Evolutionary conservation across 345 rosid genomes (phyloP).

Genomic region (Moricandia arvensis): DNA sequence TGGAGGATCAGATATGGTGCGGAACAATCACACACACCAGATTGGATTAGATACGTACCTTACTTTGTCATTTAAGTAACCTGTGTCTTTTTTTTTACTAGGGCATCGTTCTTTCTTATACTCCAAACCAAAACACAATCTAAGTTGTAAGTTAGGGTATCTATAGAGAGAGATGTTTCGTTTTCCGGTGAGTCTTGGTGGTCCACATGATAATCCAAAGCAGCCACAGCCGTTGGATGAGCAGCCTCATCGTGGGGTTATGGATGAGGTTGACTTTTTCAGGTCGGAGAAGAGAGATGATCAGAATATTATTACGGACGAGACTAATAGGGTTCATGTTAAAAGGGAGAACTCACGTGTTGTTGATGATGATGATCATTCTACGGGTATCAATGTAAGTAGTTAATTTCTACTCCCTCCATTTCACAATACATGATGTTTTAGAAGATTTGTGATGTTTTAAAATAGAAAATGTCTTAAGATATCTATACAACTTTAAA

Average conservation of each 20-base stretch:
- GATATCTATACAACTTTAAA: too few relatives aligned
- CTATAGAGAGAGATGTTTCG: slow-evolving; percentile 44
- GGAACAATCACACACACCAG: slow-evolving; percentile 55
- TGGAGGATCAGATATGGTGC: slow-evolving; percentile 72
- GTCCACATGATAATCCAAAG: slow-evolving; percentile 27
- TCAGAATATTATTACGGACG: slow-evolving; percentile 9
- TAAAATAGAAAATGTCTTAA: too few relatives aligned
- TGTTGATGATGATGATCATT: slow-evolving; percentile 33
- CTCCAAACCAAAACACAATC: neutral
- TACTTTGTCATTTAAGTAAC: slow-evolving; percentile 22
- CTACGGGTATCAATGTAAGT: slow-evolving; percentile 63
- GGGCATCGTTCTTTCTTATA: slow-evolving; percentile 10
- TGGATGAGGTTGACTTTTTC: slow-evolving; percentile 82
- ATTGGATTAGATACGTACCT: slow-evolving; percentile 29
- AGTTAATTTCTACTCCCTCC: neutral
- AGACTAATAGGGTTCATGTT: slow-evolving; percentile 35
- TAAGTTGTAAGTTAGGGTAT: neutral
- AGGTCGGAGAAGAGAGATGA: slow-evolving; percentile 46
- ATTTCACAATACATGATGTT: too few relatives aligned
- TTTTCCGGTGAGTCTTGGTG: slow-evolving; percentile 49
- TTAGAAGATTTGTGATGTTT: too few relatives aligned
- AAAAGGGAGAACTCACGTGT: slow-evolving; percentile 50
- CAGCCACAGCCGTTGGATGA: slow-evolving; percentile 31
- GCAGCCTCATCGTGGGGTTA: slow-evolving; percentile 34
- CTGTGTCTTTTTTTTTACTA: slow-evolving; percentile 19